Evolutionary conservation across 163 green algal genomes (phyloP), one percentile per base, ranked within the genome.

Genomic region (Scenedesmus sp.): DNA sequence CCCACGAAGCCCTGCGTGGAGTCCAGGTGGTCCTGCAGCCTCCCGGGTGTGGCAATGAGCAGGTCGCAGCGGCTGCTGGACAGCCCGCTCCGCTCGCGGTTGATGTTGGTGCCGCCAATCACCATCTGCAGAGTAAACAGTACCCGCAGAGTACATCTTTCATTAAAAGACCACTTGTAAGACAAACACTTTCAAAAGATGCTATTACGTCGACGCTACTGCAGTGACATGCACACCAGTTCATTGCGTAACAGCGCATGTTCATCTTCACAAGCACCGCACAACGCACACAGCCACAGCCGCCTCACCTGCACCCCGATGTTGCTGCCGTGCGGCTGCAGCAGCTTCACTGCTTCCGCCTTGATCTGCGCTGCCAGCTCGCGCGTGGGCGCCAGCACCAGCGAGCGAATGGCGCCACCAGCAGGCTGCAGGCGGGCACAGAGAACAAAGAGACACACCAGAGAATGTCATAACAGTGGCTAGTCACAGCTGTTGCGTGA

Each of bases 311-410:
- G 91, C 46, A 94, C 91, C 26, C 77, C 91, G 34, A 77, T 1
- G 23, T 55, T 88, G n/a, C 10, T 54, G 56, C 82, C 66, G 52
- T 95, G 93, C 74, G 94, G 94, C 10, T 86, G 88, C 7, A 95
- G 91, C 84, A 96, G 90, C 92, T 96, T 96, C 23, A 92, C 87
- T 1, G 93, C 90, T 89, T 96, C 94, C 2, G 83, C 73, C 84
- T 94, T 86, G 87, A 96, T 96, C 95, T 99, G 98, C 82, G 99
- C 84, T 8, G 98, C 98, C 85, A 99, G 96, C 95, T 99, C 98
- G 2, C 98, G 95, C 4, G 98, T 99, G 15, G 98, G 98, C 0
- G 95, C 93, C 34, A 99, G 87, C 86, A 99, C 96, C 4, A 99
- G 97, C 10, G 97, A 97, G 4, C 91, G 88, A 93, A 94, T 66